Evolutionary conservation across 192 early-diverging fungal species (phyloP), one percentile per base, ranked within the genome.

Genomic region (Entomortierella parvispora): DNA sequence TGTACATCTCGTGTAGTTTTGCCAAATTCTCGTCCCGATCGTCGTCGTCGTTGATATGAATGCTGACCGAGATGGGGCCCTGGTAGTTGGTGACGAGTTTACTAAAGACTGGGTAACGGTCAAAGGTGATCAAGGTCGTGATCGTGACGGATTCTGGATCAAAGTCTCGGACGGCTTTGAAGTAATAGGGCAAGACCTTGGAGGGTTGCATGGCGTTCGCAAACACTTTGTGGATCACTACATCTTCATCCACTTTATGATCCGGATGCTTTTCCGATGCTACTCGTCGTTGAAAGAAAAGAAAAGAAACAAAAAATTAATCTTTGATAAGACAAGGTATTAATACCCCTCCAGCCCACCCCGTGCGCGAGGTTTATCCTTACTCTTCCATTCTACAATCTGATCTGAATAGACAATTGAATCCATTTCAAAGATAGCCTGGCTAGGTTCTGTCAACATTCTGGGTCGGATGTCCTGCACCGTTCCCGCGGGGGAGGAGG

Each of bases 101-200:
- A 26, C 62, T 81, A 25, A 88, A 74, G 32, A 88, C 83, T 32
- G 45, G 42, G 15, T 86, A 74, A 47, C 71, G 34, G 26, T 74
- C 62, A 18, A 65, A 65, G 9, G 87, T 88, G 15, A 88, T 81
- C 20, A 88, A 31, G 1, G 87, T 88, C 17, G 85, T 79, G 42
- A 88, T 86, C 2, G 87, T 88, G 3, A 88, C 69, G 4, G 86
- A 84, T 69, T 87, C 86, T 25, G 69, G 70, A 29, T 84, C 81
- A 22, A 83, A 78, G n/a, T 56, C 11, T n/a, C 71, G 49, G 14
- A 49, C 43, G 3, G 86, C 83, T 54, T 82, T 84, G 57, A 85
- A 88, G 57, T 88, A 87, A 54, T 86, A 88, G 11, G 87, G 87
- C 37, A 87, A 81, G 32, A 88, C 86, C 31, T 87, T 85, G 53